Evolutionary conservation across 2,329 filamentous ascomycete species (phyloP).

Genomic region (Monascus ruber): DNA sequence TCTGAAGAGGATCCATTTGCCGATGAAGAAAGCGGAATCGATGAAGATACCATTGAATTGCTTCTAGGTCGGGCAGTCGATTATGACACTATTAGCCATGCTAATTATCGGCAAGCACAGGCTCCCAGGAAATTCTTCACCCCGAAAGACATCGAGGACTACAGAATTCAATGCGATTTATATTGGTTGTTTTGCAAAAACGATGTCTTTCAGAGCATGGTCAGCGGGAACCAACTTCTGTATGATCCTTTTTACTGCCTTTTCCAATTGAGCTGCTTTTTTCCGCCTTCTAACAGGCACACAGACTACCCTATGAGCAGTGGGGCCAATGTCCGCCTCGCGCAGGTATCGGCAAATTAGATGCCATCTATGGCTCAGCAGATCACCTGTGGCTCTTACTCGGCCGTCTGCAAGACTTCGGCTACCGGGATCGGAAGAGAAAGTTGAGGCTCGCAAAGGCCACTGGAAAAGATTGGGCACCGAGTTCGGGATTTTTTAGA

Average conservation of each 20-base stretch:
- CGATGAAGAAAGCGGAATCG: conserved; percentile 37
- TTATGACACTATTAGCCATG: conserved; percentile 47
- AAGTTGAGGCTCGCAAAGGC: conserved; percentile 59
- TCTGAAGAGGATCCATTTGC: conserved; percentile 32
- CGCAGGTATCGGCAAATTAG: conserved; percentile 62
- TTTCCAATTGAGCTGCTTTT: neutral
- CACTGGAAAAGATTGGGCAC: conserved; percentile 47
- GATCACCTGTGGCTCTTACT: conserved; percentile 79
- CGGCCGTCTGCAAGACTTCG: conserved; percentile 67
- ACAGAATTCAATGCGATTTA: conserved; percentile 71
- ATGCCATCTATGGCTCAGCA: conserved; percentile 75
- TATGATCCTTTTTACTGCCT: conserved; percentile 39
- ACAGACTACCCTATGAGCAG: conserved; percentile 63
- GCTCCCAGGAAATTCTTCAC: conserved; percentile 26
- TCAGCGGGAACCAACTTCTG: conserved; percentile 78
- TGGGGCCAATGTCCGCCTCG: conserved; percentile 86
- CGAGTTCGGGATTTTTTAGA: conserved; percentile 38
- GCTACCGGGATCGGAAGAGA: conserved; percentile 61
- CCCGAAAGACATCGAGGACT: conserved; percentile 59
- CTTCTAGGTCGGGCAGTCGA: conserved; percentile 47
- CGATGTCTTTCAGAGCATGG: conserved; percentile 79
- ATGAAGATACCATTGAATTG: conserved; percentile 46
- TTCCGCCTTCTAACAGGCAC: conserved; percentile 12
- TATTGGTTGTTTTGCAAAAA: conserved; percentile 97
- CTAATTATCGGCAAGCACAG: conserved; percentile 23